A percentile compares a stretch with the other conserved stretches of the same genome.
phyloP scores from a whole-genome alignment of 352 stramenopile species.

The Blastocystis sp. region DNA sequence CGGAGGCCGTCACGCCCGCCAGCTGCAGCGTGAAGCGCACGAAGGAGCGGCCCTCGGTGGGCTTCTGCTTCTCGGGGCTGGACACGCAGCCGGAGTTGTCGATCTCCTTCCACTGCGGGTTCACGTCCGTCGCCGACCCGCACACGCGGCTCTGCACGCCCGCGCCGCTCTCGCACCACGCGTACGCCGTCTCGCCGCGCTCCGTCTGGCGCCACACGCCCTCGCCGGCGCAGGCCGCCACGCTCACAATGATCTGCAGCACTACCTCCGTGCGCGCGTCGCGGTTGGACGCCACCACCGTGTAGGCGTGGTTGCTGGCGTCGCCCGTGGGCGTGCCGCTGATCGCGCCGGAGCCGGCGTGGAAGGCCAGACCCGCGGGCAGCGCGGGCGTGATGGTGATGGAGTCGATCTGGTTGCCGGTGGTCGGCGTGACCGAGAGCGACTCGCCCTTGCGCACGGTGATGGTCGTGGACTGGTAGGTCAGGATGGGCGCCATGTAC shows the following conservation, averaged over 20 bases:
- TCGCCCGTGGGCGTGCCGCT: constrained; percentile 40
- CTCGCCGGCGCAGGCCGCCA: constrained; percentile 13
- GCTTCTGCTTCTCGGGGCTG: constrained; percentile 37
- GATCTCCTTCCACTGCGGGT: constrained; percentile 24
- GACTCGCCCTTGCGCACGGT: constrained; percentile 20
- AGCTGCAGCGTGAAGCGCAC: constrained; percentile 55
- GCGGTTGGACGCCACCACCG: constrained; percentile 21
- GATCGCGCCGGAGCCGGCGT: constrained; percentile 43
- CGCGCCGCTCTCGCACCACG: constrained; percentile 27
- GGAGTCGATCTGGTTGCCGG: constrained; percentile 48
- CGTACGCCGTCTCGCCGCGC: constrained; percentile 37
- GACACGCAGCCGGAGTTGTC: constrained; percentile 47
- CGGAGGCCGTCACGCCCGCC: constrained; percentile 8
- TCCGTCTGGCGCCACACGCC: constrained; percentile 42
- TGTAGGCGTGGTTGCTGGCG: constrained; percentile 30
- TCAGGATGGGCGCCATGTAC: constrained; percentile 51
- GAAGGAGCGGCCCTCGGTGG: constrained; percentile 41
- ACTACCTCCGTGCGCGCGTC: constrained; percentile 4
- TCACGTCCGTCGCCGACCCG: neutral
- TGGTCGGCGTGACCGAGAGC: constrained; percentile 45
- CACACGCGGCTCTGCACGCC: constrained; percentile 58
- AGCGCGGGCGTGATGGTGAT: constrained; percentile 57
- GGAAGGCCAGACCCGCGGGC: constrained; percentile 50
- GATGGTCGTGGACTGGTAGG: constrained; percentile 29
- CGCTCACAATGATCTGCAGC: constrained; percentile 53